Percentiles rank a stretch among this genome's conserved stretches.
Evolutionary conservation across 306 rosid genomes (phyloP).

Genomic region (Dryas octopetala): DNA sequence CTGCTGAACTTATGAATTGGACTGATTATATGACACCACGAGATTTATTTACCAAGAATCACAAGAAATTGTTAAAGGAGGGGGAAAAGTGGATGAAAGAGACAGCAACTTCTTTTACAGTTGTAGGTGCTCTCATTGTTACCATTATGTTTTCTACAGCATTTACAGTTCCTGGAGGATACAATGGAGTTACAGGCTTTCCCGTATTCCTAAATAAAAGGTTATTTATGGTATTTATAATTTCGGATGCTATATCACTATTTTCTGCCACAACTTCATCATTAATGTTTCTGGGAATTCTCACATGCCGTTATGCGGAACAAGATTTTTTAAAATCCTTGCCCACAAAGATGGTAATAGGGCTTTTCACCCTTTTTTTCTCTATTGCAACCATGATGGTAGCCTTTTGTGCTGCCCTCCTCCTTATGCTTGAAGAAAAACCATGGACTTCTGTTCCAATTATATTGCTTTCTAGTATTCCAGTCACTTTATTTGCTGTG

Average conservation of each 20-base stretch:
- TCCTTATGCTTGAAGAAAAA: constrained; percentile 17
- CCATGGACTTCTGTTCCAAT: constrained; percentile 27
- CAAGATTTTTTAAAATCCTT: constrained; percentile 35
- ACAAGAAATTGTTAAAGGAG: constrained; percentile 14
- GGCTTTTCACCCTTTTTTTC: constrained; percentile 31
- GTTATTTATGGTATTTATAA: constrained; percentile 11
- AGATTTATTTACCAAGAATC: constrained; percentile 33
- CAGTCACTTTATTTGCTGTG: constrained; percentile 25
- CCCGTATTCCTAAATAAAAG: background rate
- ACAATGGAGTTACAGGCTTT: background rate
- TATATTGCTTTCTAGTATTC: constrained; percentile 18
- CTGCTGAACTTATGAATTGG: background rate
- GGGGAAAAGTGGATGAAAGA: constrained; percentile 52
- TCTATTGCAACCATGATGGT: constrained; percentile 46
- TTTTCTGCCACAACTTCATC: constrained; percentile 30
- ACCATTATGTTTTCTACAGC: constrained; percentile 47
- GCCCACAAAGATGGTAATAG: constrained; percentile 37
- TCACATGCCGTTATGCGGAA: constrained; percentile 43
- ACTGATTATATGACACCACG: constrained; percentile 13
- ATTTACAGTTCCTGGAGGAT: constrained; percentile 41
- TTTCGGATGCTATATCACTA: constrained; percentile 35
- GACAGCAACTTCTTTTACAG: constrained; percentile 44
- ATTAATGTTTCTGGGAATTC: constrained; percentile 32
- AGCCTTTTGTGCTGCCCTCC: constrained; percentile 37
- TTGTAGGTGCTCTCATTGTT: constrained; percentile 41